Conservation (phyloP, 1,284 basidiomycete genomes). For the Ganoderma sp. region DNA sequence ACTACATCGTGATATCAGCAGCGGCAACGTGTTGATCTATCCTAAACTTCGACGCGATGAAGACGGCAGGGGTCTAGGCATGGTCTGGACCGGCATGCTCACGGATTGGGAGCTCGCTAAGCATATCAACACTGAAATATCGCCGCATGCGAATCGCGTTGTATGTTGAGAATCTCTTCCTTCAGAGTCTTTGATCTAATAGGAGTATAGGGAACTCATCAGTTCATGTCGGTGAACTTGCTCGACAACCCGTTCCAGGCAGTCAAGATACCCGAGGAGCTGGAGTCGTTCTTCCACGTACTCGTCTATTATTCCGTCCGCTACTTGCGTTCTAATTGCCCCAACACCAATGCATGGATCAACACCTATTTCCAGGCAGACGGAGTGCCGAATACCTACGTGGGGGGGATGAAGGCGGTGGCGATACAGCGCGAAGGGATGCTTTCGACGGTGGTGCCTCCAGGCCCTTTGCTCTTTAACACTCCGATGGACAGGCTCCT, state of each 20-base stretch:
- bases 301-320: slow-evolving; percentile 20
- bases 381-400: neutral
- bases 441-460: neutral
- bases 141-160: neutral
- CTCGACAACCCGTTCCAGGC: neutral
- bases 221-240: slow-evolving; percentile 9
- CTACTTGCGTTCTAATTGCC: slow-evolving; percentile 13
- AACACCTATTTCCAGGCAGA: slow-evolving; percentile 19
- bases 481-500: slow-evolving; percentile 5
- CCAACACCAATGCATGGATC: neutral
- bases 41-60: neutral
- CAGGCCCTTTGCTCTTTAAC: neutral
- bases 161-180: neutral
- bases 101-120: slow-evolving; percentile 26
- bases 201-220: slow-evolving; percentile 9
- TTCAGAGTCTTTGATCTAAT: no score
- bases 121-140: neutral
- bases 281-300: slow-evolving; percentile 25
- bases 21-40: slow-evolving; percentile 20
- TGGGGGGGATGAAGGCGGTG: neutral
- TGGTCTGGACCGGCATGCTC: slow-evolving; percentile 17
- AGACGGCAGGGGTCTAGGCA: neutral
- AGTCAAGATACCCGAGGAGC: slow-evolving; percentile 18
- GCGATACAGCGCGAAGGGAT: neutral
- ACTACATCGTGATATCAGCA: slow-evolving; percentile 25